Evolutionary conservation across 805 yeast genomes (phyloP).

Genomic region (Nakazawaea wickerhamii): DNA sequence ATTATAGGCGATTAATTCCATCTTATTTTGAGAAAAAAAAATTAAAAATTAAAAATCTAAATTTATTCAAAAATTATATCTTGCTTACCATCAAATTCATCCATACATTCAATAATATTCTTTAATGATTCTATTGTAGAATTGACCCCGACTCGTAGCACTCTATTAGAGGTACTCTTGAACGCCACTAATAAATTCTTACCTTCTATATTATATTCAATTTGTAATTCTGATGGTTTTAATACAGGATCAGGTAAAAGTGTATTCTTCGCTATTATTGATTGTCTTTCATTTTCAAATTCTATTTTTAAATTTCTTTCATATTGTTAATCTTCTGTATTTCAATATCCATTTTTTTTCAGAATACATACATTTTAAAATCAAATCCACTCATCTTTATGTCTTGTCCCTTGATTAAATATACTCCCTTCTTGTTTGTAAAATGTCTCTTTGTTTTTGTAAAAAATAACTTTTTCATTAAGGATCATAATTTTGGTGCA

Average conservation of each 20-base stretch:
- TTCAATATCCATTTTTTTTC: too few relatives aligned
- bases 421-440: too few relatives aligned
- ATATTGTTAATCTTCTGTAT: too few relatives aligned
- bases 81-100: constrained; percentile 46
- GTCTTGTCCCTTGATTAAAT: too few relatives aligned
- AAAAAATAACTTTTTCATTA: too few relatives aligned
- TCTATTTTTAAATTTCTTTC: constrained; percentile 51
- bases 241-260: constrained; percentile 78
- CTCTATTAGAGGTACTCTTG: constrained; percentile 62
- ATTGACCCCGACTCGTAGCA: constrained; percentile 79
- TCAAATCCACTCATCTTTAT: neutral
- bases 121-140: constrained; percentile 72
- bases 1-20: too few relatives aligned
- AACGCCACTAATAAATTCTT: constrained; percentile 40
- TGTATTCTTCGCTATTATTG: constrained; percentile 55
- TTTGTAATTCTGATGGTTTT: constrained; percentile 58
- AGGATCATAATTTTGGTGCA: too few relatives aligned
- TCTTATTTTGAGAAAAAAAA: too few relatives aligned
- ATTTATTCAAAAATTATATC: neutral
- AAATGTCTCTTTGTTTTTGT: too few relatives aligned
- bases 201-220: constrained; percentile 34
- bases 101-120: constrained; percentile 75
- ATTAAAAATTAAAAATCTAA: too few relatives aligned
- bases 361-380: neutral
- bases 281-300: constrained; percentile 52